phyloP scores from a whole-genome alignment of 23 red algal species.

The Gracilaria domingensis region DNA sequence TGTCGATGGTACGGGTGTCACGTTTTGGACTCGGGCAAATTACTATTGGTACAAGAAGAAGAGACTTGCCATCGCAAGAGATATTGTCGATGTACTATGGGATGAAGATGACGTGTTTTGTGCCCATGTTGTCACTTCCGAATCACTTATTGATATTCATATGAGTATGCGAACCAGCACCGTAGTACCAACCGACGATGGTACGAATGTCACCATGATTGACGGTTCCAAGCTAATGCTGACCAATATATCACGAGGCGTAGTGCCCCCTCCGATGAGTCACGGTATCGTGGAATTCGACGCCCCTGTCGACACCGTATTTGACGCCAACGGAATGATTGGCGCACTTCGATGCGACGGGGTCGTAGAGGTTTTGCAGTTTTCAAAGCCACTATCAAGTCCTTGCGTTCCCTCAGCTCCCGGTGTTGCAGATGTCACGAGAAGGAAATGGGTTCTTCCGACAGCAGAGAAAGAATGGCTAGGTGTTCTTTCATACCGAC shows the following conservation, averaged over 20 bases:
- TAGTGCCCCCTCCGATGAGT: constrained; percentile 59
- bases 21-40: constrained; percentile 31
- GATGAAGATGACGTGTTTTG: constrained; percentile 45
- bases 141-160: background rate
- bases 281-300: constrained; percentile 29
- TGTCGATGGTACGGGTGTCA: constrained; percentile 12
- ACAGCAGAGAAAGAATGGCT: background rate
- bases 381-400: background rate
- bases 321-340: constrained; percentile 13
- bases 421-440: background rate
- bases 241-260: constrained; percentile 31
- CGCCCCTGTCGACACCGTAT: constrained; percentile 11
- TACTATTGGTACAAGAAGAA: constrained; percentile 70
- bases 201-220: background rate
- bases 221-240: constrained; percentile 42
- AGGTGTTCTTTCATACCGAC: background rate
- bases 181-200: background rate
- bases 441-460: background rate
- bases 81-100: constrained; percentile 31
- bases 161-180: constrained; percentile 25
- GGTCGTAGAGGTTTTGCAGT: background rate
- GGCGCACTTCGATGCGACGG: constrained; percentile 17
- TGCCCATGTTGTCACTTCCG: constrained; percentile 14
- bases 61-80: background rate
- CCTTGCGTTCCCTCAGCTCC: constrained; percentile 25